Evolutionary conservation across 2,329 filamentous ascomycete species (phyloP).

Genomic region (Fusarium goolgardi): DNA sequence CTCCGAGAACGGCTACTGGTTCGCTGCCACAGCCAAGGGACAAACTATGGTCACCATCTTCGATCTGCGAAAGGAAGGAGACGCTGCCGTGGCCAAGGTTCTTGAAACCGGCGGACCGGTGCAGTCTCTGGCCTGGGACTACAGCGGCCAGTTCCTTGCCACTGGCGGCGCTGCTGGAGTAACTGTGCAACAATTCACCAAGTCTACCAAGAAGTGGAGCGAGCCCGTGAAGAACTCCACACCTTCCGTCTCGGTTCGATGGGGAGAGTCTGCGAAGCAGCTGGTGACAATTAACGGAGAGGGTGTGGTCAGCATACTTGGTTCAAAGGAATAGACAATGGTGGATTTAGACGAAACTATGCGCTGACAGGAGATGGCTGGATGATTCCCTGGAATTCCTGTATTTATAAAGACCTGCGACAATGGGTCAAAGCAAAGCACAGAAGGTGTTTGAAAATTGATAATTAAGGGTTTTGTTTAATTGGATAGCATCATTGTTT

Average conservation of each 20-base stretch:
- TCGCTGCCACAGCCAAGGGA: constrained; percentile 83
- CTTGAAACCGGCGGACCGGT: constrained; percentile 86
- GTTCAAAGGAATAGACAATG: constrained; percentile 59
- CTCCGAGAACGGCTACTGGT: constrained; percentile 97
- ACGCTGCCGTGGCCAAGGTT: constrained; percentile 82
- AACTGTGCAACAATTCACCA: constrained; percentile 89
- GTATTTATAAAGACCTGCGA: constrained; percentile 38
- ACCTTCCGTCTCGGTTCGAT: constrained; percentile 77
- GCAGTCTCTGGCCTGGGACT: constrained; percentile 86
- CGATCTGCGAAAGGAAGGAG: constrained; percentile 91
- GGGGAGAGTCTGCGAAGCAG: constrained; percentile 80
- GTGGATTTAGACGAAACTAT: constrained; percentile 21
- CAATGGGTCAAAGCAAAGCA: constrained; percentile 29
- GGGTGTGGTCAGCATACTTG: constrained; percentile 79
- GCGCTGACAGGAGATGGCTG: constrained; percentile 11
- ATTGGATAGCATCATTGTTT: constrained; percentile 1
- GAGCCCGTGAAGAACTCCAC: constrained; percentile 84
- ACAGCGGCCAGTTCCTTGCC: constrained; percentile 92
- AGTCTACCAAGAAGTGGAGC: constrained; percentile 87
- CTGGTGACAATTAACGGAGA: constrained; percentile 80
- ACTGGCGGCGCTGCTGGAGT: constrained; percentile 83
- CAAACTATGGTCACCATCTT: constrained; percentile 86
- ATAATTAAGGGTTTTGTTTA: constrained; percentile 35
- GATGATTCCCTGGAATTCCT: constrained; percentile 34
- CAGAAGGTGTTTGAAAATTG: constrained; percentile 44